These are phyloP conservation scores for Metschnikowia hibisci DNA, from an alignment of 805 yeast genomes.

Conservation along the genomic window DNA sequence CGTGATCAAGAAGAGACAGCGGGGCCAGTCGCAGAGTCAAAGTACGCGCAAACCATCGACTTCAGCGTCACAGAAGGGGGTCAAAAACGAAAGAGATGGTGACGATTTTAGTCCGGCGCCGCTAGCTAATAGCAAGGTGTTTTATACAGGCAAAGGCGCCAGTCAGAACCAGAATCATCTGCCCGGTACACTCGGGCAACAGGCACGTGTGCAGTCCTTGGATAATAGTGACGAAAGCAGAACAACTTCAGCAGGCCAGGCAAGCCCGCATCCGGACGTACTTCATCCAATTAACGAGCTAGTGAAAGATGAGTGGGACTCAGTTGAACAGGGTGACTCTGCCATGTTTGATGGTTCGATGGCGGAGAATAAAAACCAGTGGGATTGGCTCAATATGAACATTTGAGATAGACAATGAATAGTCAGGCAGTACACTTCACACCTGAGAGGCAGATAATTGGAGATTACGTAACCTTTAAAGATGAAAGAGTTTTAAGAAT, in stretches of 20 bases:
- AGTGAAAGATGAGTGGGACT: conserved; percentile 18
- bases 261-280: not conserved
- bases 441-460: no score
- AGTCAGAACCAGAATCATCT: not conserved
- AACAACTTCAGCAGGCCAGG: not conserved
- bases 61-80: not conserved
- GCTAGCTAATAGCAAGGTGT: conserved; percentile 16
- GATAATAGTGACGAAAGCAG: not conserved
- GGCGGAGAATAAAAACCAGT: conserved; percentile 23
- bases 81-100: conserved; percentile 34
- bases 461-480: no score
- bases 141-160: not conserved
- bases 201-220: conserved; percentile 1
- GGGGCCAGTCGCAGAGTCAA: conserved; percentile 31
- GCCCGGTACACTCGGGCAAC: not conserved
- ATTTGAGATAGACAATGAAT: conserved; percentile 9
- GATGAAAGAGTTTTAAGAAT: no score
- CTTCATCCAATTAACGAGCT: conserved; percentile 13
- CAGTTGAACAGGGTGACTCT: conserved; percentile 14
- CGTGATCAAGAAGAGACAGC: conserved; percentile 86
- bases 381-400: conserved; percentile 49
- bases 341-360: conserved; percentile 10
- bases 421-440: no score
- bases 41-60: conserved; percentile 11
- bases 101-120: conserved; percentile 50